Evolutionary conservation across 176 grass and related monocot species (phyloP).

Genomic region (Leersia perrieri): DNA sequence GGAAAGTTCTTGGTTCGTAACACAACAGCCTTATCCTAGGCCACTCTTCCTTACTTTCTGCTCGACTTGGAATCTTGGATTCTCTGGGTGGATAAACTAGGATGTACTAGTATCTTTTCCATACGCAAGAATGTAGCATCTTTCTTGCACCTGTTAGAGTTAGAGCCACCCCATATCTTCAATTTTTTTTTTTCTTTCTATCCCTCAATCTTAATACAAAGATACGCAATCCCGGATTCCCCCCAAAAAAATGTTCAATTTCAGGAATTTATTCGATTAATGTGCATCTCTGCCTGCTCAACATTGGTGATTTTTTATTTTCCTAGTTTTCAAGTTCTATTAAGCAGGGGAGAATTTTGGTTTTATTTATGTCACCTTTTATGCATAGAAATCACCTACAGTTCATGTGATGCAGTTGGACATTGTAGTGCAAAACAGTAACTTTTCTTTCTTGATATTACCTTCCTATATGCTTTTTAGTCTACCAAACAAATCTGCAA

Average conservation of each 20-base stretch:
- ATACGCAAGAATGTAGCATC: no score
- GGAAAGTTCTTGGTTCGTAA: constrained; percentile 66
- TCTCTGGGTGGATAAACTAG: background rate
- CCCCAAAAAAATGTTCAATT: no score
- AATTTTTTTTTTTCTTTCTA: no score
- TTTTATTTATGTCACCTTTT: background rate
- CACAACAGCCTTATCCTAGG: background rate
- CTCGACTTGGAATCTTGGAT: no score
- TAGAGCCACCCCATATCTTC: no score
- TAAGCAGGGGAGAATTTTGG: background rate
- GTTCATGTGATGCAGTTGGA: background rate
- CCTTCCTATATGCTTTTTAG: background rate
- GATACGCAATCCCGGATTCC: no score
- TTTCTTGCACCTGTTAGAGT: no score
- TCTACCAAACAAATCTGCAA: background rate
- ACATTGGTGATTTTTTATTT: no score
- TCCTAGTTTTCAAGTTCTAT: background rate
- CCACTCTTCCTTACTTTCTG: constrained; percentile 6
- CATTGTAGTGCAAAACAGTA: background rate
- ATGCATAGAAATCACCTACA: background rate
- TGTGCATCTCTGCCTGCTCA: background rate
- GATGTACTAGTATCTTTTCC: no score
- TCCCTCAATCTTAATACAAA: no score
- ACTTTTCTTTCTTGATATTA: background rate
- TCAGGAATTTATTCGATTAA: no score